Percentiles rank a stretch among this genome's conserved stretches.
phyloP scores from a whole-genome alignment of 2,329 filamentous ascomycete species.

The Colletotrichum kahawae region DNA sequence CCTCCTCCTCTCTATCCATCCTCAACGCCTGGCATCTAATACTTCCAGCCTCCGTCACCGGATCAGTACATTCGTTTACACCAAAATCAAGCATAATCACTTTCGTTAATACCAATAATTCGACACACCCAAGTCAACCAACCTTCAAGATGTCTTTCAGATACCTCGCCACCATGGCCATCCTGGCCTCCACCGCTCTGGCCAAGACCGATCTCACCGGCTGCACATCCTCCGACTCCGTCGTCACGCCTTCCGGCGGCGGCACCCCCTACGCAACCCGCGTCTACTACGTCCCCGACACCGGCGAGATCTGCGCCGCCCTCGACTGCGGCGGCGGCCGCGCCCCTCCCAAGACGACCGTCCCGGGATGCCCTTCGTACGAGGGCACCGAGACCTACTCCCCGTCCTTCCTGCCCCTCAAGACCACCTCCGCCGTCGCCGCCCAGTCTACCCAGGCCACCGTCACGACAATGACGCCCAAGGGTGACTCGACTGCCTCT shows the following conservation, averaged over 20 bases:
- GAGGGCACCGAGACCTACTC: constrained; percentile 59
- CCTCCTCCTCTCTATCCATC: not conserved
- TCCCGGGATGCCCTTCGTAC: constrained; percentile 65
- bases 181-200: constrained; percentile 35
- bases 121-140: not conserved
- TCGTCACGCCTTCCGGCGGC: constrained; percentile 21
- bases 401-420: constrained; percentile 50
- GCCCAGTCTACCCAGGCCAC: not conserved
- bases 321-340: constrained; percentile 72
- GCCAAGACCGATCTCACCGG: constrained; percentile 52
- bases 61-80: not conserved
- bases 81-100: not conserved
- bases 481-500: not conserved
- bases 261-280: constrained; percentile 45
- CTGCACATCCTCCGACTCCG: constrained; percentile 44
- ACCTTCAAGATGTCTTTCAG: constrained; percentile 21
- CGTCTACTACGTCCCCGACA: constrained; percentile 66
- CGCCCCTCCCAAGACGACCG: constrained; percentile 66
- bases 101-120: not conserved
- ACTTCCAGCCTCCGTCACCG: not conserved
- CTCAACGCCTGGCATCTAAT: not conserved
- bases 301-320: constrained; percentile 67
- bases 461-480: not conserved
- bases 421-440: constrained; percentile 23
- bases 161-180: constrained; percentile 21